Evolutionary conservation across 2,329 filamentous ascomycete genomes (phyloP).

Genomic region (Stachybotrys chartarum): DNA sequence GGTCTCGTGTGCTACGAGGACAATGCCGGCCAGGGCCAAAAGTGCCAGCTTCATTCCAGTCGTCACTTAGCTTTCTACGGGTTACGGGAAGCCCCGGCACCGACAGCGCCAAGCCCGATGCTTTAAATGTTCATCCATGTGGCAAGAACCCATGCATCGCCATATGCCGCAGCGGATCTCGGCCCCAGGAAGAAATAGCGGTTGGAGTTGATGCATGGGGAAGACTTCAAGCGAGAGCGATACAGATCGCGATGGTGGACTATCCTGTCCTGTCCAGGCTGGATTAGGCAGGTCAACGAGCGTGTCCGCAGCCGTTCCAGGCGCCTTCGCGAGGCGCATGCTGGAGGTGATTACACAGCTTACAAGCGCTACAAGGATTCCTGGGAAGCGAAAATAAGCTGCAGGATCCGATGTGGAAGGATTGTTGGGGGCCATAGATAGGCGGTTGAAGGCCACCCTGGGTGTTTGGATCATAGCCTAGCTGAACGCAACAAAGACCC

Average conservation of each 20-base stretch:
- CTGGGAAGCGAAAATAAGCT: too few relatives aligned
- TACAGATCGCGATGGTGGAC: not conserved
- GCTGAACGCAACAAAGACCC: too few relatives aligned
- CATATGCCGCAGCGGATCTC: not conserved
- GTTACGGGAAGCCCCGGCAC: not conserved
- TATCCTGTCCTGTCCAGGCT: not conserved
- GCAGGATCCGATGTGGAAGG: too few relatives aligned
- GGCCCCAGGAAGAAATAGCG: not conserved
- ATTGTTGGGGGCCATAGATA: too few relatives aligned
- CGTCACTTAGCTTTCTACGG: not conserved
- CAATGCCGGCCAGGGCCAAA: not conserved
- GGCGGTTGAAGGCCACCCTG: too few relatives aligned
- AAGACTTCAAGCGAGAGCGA: too few relatives aligned
- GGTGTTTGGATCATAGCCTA: too few relatives aligned
- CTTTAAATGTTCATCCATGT: not conserved
- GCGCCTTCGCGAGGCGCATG: not conserved
- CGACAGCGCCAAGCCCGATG: not conserved
- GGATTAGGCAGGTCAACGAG: not conserved
- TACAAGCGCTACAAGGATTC: too few relatives aligned
- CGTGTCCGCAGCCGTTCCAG: not conserved
- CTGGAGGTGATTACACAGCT: not conserved
- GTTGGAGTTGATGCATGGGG: too few relatives aligned
- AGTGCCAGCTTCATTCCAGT: not conserved
- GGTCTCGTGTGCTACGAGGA: not conserved
- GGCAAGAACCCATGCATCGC: not conserved